Base-by-base conservation (phyloP, 441 rosid species). In the Syzygium syzygioides region DNA sequence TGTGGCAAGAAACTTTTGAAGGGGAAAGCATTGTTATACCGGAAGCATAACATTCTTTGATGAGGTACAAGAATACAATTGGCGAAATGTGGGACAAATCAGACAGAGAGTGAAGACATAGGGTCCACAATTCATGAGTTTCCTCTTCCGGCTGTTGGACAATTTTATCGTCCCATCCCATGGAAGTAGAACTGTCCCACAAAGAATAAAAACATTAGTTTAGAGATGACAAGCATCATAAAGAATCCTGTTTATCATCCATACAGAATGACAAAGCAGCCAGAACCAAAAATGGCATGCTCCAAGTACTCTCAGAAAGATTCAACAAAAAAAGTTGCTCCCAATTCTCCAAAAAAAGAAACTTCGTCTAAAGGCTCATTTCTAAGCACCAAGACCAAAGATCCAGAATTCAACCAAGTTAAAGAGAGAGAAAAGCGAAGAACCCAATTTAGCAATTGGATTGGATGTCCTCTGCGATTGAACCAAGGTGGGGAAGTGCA, bases 41-140 rank as follows among this genome's bases (percentile, higher is more conserved):
- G 89, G 94, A 93, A 91, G 90, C 41, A 88, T 98, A 98, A 85
- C 98, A 96, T 94, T 95, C 95, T 93, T 98, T 96, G 90, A 98
- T 93, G 86, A 98, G 99, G 91, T 93, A 94, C 79, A 96, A 90
- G 94, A 98, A 98, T 4, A 98, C 97, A 30, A 95, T 86, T 2
- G 99, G 99, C 85, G 98, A 92, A 85, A 94, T 92, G 90, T 92
- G 37, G 54, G 95, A 94, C 68, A 98, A 91, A 92, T 98, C 95
- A 50, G 96, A 93, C 87, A 94, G 95, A 25, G 96, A 85, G 91
- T 98, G 99, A n/a, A 91, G 87, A 86, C 92, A 91, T 26, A 96
- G 59, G 41, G 94, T 91, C 91, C 90, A 79, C 23, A 86, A 88
- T 89, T 86, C 89, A 85, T 71, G 68, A 87, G n/a, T n/a, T n/a